phyloP scores from a whole-genome alignment of 2,329 filamentous ascomycete genomes.

The Epichloe aotearoae region DNA sequence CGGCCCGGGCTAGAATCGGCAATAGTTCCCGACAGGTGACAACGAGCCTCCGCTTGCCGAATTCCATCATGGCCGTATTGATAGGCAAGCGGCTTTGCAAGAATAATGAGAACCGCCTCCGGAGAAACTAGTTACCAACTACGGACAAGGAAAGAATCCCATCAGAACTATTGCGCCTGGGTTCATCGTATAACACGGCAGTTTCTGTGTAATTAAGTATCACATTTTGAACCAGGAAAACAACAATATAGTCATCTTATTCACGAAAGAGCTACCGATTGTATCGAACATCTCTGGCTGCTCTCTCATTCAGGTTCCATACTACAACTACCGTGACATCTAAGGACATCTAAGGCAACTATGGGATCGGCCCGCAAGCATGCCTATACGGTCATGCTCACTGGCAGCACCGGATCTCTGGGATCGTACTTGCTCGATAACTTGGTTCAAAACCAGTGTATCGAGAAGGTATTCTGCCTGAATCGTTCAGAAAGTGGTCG shows the following conservation, averaged over 20 bases:
- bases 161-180: background rate
- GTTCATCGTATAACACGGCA: background rate
- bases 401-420: constrained; percentile 25
- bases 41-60: background rate
- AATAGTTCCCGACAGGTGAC: background rate
- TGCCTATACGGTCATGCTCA: constrained; percentile 27
- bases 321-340: background rate
- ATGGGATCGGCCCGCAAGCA: constrained; percentile 7
- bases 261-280: background rate
- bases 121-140: background rate
- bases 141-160: background rate
- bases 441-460: background rate
- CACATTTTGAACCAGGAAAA: background rate
- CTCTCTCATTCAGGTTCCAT: background rate
- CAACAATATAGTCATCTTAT: background rate
- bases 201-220: background rate
- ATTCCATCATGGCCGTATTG: background rate
- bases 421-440: background rate
- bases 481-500: background rate
- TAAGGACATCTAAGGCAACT: background rate
- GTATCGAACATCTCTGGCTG: background rate
- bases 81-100: background rate
- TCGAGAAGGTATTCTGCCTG: background rate
- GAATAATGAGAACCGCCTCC: background rate
- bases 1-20: background rate